Evolutionary conservation across 257 asterid genomes (phyloP), one percentile per base, ranked within the genome.

Genomic region (Primulina eburnea): DNA sequence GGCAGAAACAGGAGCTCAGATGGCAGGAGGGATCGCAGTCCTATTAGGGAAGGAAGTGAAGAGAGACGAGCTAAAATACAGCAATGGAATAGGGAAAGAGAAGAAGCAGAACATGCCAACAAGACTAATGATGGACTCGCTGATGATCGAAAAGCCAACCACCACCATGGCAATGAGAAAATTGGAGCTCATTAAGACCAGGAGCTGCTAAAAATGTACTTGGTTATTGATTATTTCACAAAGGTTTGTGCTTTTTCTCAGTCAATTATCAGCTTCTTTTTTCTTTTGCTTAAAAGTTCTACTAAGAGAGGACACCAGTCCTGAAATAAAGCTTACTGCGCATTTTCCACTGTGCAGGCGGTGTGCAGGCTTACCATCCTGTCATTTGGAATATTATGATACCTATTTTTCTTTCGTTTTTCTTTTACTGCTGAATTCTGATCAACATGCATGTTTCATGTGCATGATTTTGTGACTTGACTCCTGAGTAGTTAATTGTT

Each of bases 301-400:
- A 12, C 40, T 63, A 18, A 57, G n/a, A 56, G 68, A 64, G 24
- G 62, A 65, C 75, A 65, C 77, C 69, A 29, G 76, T 74, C 59
- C 53, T 72, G 62, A 83, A 76, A 74, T 67, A 55, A 74, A 77
- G 90, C 97, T 90, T 77, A 90, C 83, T 81, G 89, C 87, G 78
- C 92, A 92, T 85, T 92, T 92, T 90, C 95, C 95, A 84, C 90
- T 88, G 92, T 92, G 97, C 98, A 90, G 98, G 97, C 75, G 91
- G 91, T 88, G 85, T 84, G 93, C 96, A 88, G 93, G 97, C 85
- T 87, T 87, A 73, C 92, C 81, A 78, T 88, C 85, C 86, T 88
- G 71, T 88, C 84, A 73, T 88, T 69, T 83, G 95, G 89, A 85
- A 78, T n/a, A n/a, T n/a, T 77, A 75, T 85, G 83, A 85, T 81